Percentiles rank a stretch among this genome's conserved stretches.
Conservation (phyloP, 1,139 yeast genomes). For the Lodderomyces oxycetoniae region DNA sequence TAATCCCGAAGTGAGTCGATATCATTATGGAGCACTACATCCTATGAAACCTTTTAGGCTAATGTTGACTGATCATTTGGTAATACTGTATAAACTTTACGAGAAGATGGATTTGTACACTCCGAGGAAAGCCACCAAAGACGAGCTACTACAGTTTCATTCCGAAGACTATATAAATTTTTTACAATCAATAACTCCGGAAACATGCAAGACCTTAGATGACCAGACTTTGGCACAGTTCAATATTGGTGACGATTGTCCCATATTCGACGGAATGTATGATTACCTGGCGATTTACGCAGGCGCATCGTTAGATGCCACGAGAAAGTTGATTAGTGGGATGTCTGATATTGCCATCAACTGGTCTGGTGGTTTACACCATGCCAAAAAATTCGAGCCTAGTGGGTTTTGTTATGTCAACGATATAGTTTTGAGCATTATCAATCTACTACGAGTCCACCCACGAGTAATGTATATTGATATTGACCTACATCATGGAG, state of each 20-base stretch:
- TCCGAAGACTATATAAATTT: conserved; percentile 85
- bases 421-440: conserved; percentile 85
- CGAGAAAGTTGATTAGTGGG: conserved; percentile 74
- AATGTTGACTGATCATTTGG: conserved; percentile 90
- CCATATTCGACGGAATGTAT: conserved; percentile 91
- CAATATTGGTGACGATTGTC: conserved; percentile 97
- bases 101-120: conserved; percentile 86
- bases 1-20: conserved; percentile 75
- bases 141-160: conserved; percentile 77
- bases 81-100: conserved; percentile 77
- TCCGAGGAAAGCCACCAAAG: conserved; percentile 76
- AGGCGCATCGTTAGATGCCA: conserved; percentile 92
- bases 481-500: conserved; percentile 96
- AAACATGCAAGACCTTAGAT: conserved; percentile 56
- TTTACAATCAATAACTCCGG: conserved; percentile 77
- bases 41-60: conserved; percentile 98
- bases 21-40: conserved; percentile 87
- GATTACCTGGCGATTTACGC: conserved; percentile 84
- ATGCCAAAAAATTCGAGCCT: conserved; percentile 92
- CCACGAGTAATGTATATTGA: conserved; percentile 92
- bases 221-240: conserved; percentile 61
- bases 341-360: conserved; percentile 94
- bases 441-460: conserved; percentile 77
- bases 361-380: conserved; percentile 97
- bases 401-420: conserved; percentile 94